These are phyloP conservation scores for Diplodia corticola DNA, from an alignment of 2,329 filamentous ascomycete genomes.

Conservation along the genomic window DNA sequence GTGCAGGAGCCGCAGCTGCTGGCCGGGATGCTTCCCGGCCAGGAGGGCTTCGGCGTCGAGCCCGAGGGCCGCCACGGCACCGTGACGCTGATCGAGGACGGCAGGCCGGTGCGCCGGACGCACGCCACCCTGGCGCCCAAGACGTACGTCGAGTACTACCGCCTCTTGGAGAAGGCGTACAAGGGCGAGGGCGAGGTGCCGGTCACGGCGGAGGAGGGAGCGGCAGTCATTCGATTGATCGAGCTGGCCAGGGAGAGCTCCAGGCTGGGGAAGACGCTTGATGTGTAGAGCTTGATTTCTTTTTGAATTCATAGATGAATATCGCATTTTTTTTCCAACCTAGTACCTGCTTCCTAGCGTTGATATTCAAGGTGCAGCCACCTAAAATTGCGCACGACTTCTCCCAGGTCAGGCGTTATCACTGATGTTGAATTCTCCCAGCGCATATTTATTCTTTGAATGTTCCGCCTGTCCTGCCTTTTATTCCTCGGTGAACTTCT, in stretches of 20 bases:
- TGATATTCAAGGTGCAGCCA: neutral
- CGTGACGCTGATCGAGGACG: conserved; percentile 58
- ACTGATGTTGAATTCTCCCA: conserved; percentile 17
- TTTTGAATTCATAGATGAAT: neutral
- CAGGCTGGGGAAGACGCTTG: conserved; percentile 50
- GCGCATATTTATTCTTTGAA: neutral
- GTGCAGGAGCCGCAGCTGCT: conserved; percentile 74
- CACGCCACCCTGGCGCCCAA: conserved; percentile 49
- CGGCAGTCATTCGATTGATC: conserved; percentile 57
- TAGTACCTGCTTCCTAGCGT: conserved; percentile 8
- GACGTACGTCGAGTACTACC: conserved; percentile 71
- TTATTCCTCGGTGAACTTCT: conserved; percentile 42
- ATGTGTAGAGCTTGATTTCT: conserved; percentile 22
- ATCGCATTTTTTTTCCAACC: conserved; percentile 9
- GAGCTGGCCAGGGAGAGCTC: conserved; percentile 59
- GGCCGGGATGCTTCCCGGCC: conserved; percentile 61
- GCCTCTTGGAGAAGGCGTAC: conserved; percentile 54
- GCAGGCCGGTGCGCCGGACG: conserved; percentile 42
- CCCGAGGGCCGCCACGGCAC: conserved; percentile 56
- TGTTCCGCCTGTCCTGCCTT: neutral
- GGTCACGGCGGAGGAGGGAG: conserved; percentile 55
- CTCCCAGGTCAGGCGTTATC: neutral
- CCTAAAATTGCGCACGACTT: neutral
- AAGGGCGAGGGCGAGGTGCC: conserved; percentile 54
- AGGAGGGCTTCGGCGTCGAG: conserved; percentile 67